Evolutionary conservation across 495 filamentous ascomycete species (phyloP).

Genomic region (Podospora bellae-mahoneyi): DNA sequence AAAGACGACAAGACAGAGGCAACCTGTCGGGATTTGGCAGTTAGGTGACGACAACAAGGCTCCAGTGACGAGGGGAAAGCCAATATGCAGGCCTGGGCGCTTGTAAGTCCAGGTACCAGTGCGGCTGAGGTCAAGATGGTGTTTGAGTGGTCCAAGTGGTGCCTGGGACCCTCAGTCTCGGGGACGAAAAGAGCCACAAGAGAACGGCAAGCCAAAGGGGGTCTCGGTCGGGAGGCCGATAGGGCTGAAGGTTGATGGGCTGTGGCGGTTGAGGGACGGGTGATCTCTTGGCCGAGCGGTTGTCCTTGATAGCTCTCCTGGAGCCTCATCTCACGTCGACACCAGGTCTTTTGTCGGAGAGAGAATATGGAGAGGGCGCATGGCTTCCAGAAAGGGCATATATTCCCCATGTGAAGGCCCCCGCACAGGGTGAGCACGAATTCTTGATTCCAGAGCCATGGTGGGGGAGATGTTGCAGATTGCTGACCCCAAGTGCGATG

Average conservation of each 20-base stretch:
- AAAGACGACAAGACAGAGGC: background rate
- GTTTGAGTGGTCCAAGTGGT: background rate
- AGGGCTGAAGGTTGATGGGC: slow-evolving; percentile 22
- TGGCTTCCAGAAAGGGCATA: background rate
- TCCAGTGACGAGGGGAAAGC: background rate
- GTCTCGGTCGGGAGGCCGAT: slow-evolving; percentile 14
- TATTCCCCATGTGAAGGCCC: background rate
- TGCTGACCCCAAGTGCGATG: background rate
- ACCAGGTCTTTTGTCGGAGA: background rate
- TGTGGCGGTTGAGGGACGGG: background rate
- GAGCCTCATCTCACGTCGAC: background rate
- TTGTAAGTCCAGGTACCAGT: background rate
- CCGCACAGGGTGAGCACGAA: background rate
- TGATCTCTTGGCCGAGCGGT: background rate
- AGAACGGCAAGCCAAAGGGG: background rate
- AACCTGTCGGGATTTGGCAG: background rate
- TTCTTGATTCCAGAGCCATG: slow-evolving; percentile 4
- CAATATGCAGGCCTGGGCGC: background rate
- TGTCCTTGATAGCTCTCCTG: background rate
- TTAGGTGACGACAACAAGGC: background rate
- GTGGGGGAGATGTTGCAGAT: slow-evolving; percentile 7
- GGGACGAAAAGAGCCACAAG: background rate
- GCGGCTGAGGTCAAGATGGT: slow-evolving; percentile 3
- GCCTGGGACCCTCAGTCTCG: background rate
- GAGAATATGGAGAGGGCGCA: background rate